Evolutionary conservation across 805 yeast species (phyloP), one percentile per base, ranked within the genome.

Genomic region (Myxozyma mucilagina): DNA sequence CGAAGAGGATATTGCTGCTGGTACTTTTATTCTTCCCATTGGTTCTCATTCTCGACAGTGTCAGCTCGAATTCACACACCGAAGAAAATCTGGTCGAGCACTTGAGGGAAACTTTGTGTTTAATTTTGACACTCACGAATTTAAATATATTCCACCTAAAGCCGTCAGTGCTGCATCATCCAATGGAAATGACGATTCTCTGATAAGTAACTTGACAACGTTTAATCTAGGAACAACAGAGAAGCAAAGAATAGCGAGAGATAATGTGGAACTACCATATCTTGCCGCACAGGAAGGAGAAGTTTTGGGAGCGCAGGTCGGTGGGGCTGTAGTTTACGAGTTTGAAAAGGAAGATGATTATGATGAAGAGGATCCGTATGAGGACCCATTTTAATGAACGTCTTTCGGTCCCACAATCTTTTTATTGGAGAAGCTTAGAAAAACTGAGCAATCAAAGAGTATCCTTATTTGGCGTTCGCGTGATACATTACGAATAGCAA

Each of bases 281-380:
- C 76, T 93, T 78, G 89, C 87, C 66, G 98, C 98, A 0, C 98
- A 93, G 70, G 79, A 82, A 59, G 65, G 72, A 11, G 78, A 75
- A 38, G 76, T 78, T 16, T 74, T 80, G 35, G 89, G 87, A 20
- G 82, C 84, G 38, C 97, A 96, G 56, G 57, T 58, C 16, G 56
- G 67, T 10, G 97, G 98, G 18, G 97, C 99, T 0, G 92, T 94
- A 67, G 96, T 93, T 3, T 93, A 93, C 71, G 94, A 94, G 71
- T 94, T 86, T 72, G 98, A 94, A 70, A 90, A 92, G 71, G 98
- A 93, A 73, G 99, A 93, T 72, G 99, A 93, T 73, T 93, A 92
- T 71, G 99, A 93, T 71, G 99, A 93, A 73, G 98, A 94, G 69
- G 99, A 93, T 74, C 97, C 98, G 0, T 93, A 86, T 70, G 99